These are phyloP conservation scores for Mimosa pudica DNA, from an alignment of 306 rosid species.

Conservation along the genomic window DNA sequence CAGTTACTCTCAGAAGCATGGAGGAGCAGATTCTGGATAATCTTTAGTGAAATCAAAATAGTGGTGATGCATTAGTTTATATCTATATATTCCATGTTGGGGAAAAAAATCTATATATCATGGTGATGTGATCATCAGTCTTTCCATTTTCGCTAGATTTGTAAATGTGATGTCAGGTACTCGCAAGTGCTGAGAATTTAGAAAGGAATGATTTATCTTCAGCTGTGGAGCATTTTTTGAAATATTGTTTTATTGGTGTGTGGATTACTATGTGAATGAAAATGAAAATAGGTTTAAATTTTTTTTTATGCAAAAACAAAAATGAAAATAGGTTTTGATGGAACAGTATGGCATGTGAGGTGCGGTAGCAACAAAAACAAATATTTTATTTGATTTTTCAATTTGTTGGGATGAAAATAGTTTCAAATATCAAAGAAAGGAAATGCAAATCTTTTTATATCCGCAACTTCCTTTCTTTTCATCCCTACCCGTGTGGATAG, in stretches of 20 bases:
- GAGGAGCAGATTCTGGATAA: conserved; percentile 57
- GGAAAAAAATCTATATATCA: no score
- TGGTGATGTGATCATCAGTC: conserved; percentile 11
- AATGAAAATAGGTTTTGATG: neutral
- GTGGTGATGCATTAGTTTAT: conserved; percentile 15
- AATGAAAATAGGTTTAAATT: neutral
- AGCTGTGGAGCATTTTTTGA: neutral
- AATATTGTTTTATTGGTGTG: neutral
- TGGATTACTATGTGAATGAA: neutral
- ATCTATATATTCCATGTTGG: neutral
- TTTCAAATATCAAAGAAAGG: no score
- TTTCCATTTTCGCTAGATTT: conserved; percentile 36
- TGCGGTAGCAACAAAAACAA: neutral
- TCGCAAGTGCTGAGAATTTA: conserved; percentile 31
- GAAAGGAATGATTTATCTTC: conserved; percentile 30
- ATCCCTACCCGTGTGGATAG: no score
- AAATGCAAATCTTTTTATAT: no score
- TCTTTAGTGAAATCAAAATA: conserved; percentile 29
- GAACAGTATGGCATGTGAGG: neutral
- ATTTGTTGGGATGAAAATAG: neutral
- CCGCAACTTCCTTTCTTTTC: no score
- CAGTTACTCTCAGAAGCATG: conserved; percentile 60
- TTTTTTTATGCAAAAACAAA: neutral
- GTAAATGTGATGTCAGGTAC: conserved; percentile 33
- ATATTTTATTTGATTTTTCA: neutral